Evolutionary conservation across 306 rosid species (phyloP).

Genomic region (Lagenaria siceraria): DNA sequence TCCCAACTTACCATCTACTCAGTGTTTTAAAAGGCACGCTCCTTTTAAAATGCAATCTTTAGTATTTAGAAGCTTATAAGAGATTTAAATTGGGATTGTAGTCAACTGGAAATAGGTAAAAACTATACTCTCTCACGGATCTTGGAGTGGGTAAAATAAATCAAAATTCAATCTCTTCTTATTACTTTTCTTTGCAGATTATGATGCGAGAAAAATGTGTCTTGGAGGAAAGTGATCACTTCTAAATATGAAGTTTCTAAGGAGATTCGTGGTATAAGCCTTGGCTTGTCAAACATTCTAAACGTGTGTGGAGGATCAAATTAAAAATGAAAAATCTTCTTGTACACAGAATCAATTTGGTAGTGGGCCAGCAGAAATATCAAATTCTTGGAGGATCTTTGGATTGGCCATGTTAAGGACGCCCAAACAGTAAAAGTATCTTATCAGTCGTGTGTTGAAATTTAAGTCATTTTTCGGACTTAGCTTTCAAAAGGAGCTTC

Average conservation of each 20-base stretch:
- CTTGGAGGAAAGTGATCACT: background rate
- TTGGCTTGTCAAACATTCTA: background rate
- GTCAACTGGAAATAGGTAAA: too few relatives aligned
- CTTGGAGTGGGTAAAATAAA: too few relatives aligned
- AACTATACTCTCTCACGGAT: too few relatives aligned
- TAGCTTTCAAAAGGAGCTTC: background rate
- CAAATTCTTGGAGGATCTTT: background rate
- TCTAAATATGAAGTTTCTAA: background rate
- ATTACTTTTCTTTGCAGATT: background rate
- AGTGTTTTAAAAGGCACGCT: too few relatives aligned
- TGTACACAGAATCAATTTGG: background rate
- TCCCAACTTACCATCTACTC: too few relatives aligned
- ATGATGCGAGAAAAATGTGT: background rate
- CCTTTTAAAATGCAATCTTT: too few relatives aligned
- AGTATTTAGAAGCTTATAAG: too few relatives aligned
- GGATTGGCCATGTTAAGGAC: background rate
- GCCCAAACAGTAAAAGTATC: background rate
- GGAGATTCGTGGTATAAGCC: background rate
- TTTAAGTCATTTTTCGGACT: background rate
- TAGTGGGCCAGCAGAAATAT: background rate
- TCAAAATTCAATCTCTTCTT: background rate
- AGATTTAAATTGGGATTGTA: too few relatives aligned
- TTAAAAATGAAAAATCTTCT: background rate
- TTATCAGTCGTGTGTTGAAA: background rate
- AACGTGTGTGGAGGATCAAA: background rate